A percentile compares a stretch with the other conserved stretches of the same genome.
phyloP scores from a whole-genome alignment of 257 asterid genomes.

The Primulina eburnea region DNA sequence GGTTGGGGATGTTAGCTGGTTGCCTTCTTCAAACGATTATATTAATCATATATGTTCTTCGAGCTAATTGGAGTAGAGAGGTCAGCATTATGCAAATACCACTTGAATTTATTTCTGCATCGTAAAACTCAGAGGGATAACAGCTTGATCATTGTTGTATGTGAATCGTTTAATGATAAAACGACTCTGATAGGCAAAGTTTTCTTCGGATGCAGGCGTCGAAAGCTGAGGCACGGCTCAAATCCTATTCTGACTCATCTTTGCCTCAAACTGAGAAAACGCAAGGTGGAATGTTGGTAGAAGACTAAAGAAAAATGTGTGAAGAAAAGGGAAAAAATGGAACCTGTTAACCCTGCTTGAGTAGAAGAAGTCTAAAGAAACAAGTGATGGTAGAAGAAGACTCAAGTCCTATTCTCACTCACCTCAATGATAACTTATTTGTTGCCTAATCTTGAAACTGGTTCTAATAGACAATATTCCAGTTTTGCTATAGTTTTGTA shows the following conservation, averaged over 20 bases:
- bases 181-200: conserved; percentile 6
- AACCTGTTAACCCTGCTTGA: too few species aligned
- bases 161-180: background rate
- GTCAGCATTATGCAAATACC: conserved; percentile 22
- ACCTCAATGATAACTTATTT: too few species aligned
- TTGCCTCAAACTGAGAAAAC: conserved; percentile 32
- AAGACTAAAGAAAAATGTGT: too few species aligned
- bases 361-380: too few species aligned
- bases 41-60: conserved; percentile 33
- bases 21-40: conserved; percentile 62
- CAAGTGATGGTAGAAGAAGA: too few species aligned
- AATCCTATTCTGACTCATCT: conserved; percentile 26
- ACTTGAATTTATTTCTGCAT: background rate
- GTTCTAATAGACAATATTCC: too few species aligned
- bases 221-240: conserved; percentile 53
- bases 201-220: conserved; percentile 45
- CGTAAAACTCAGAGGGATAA: background rate
- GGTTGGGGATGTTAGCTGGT: conserved; percentile 80
- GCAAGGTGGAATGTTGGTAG: conserved; percentile 4
- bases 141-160: background rate
- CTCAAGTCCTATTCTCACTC: too few species aligned
- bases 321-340: too few species aligned
- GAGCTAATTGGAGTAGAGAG: conserved; percentile 68
- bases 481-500: too few species aligned
- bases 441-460: too few species aligned